Conservation (phyloP, 2,329 filamentous ascomycete genomes). For the Epichloe uncinata region DNA sequence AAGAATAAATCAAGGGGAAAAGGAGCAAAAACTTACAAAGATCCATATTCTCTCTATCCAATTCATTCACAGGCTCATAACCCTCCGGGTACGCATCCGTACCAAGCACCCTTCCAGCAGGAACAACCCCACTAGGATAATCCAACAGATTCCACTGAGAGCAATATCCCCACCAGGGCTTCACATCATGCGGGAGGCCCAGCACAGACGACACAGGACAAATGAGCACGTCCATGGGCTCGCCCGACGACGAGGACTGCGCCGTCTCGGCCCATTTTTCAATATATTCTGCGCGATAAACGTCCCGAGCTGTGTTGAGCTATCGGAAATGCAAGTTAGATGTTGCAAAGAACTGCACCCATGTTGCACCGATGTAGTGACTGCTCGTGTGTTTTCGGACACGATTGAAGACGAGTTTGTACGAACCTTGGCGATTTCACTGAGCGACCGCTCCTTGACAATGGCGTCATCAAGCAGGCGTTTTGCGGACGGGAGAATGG, state of each 20-base stretch:
- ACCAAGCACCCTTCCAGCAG: conserved; percentile 6
- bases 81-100: conserved; percentile 7
- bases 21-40: conserved; percentile 6
- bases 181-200: conserved; percentile 27
- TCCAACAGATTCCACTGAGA: conserved; percentile 57
- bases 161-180: conserved; percentile 50
- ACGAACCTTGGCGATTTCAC: conserved; percentile 26
- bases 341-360: neutral
- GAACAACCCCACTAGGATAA: conserved; percentile 32
- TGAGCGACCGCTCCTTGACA: conserved; percentile 34
- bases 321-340: neutral
- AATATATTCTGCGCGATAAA: conserved; percentile 24
- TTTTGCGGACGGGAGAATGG: conserved; percentile 41
- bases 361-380: too few relatives aligned
- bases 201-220: conserved; percentile 45
- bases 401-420: too few relatives aligned
- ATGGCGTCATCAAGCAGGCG: conserved; percentile 29
- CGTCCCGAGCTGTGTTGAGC: conserved; percentile 25
- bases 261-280: conserved; percentile 25
- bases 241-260: conserved; percentile 10
- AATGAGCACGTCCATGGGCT: conserved; percentile 45
- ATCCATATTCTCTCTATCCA: conserved; percentile 9
- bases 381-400: too few relatives aligned
- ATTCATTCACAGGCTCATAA: conserved; percentile 6
- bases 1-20: neutral